A percentile compares a stretch with the other conserved stretches of the same genome.
These are phyloP conservation scores for Bimuria novae-zelandiae DNA, from an alignment of 2,329 filamentous ascomycete species.

Conservation along the genomic window DNA sequence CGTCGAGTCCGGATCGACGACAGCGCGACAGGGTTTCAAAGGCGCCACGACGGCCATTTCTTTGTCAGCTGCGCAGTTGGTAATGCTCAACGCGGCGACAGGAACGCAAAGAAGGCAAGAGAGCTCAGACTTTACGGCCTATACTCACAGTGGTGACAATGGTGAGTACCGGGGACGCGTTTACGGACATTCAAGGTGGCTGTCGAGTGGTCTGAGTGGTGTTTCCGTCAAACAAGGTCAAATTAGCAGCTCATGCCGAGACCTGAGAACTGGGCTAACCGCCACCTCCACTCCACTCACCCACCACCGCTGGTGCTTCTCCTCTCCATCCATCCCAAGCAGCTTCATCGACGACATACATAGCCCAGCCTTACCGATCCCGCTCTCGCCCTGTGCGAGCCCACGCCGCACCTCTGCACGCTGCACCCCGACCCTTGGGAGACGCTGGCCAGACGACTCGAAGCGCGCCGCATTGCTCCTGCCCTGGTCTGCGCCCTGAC, in stretches of 20 bases:
- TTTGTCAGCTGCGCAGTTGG: constrained; percentile 2
- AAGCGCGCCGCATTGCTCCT: constrained; percentile 22
- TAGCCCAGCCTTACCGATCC: constrained; percentile 20
- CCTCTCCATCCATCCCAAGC: constrained; percentile 30
- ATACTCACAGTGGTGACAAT: too few species aligned
- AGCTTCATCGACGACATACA: constrained; percentile 34
- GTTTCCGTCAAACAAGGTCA: constrained; percentile 15
- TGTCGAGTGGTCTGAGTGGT: constrained; percentile 6
- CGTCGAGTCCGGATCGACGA: constrained; percentile 6
- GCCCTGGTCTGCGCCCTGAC: constrained; percentile 37
- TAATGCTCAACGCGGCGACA: neutral
- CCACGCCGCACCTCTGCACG: constrained; percentile 18
- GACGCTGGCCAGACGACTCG: constrained; percentile 19
- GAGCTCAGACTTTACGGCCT: neutral
- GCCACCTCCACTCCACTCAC: constrained; percentile 21
- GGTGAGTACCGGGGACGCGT: constrained; percentile 1
- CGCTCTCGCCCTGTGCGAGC: constrained; percentile 9
- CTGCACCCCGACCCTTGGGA: constrained; percentile 6
- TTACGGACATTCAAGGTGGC: constrained; percentile 1
- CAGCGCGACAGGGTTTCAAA: constrained; percentile 4
- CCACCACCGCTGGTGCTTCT: constrained; percentile 23
- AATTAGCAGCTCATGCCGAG: constrained; percentile 4
- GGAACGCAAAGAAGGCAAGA: neutral
- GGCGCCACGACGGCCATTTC: constrained; percentile 1
- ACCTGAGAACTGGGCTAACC: neutral